phyloP scores from a whole-genome alignment of 371 early-diverging fungal species.

The Capniomyces stellatus region DNA sequence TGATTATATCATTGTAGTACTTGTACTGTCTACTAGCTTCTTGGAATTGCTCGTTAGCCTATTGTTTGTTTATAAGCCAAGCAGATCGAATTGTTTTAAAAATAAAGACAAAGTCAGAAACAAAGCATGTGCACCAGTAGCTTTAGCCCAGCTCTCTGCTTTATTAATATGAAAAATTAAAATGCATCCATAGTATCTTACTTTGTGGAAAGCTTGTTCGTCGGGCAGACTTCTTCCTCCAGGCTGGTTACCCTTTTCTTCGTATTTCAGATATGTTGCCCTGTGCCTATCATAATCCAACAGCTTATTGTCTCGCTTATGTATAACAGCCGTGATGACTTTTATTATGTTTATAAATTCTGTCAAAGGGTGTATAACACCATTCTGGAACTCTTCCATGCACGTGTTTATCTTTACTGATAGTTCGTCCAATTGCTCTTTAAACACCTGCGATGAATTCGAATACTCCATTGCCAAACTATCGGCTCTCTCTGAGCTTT shows the following conservation, averaged over 20 bases:
- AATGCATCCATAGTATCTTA: not conserved
- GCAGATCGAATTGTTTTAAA: too few relatives aligned
- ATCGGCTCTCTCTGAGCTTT: not conserved
- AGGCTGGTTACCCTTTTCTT: slow-evolving; percentile 28
- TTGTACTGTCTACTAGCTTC: slow-evolving; percentile 38
- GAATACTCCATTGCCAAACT: not conserved
- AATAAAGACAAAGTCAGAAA: too few relatives aligned
- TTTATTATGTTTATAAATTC: slow-evolving; percentile 33
- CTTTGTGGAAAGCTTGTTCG: slow-evolving; percentile 31
- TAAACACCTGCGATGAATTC: not conserved
- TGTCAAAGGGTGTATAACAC: slow-evolving; percentile 31
- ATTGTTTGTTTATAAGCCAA: not conserved
- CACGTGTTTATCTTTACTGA: slow-evolving; percentile 27
- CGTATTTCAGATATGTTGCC: slow-evolving; percentile 23
- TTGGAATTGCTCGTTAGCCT: slow-evolving; percentile 26
- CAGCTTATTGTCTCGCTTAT: slow-evolving; percentile 42
- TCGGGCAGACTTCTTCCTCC: slow-evolving; percentile 28
- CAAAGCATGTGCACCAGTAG: too few relatives aligned
- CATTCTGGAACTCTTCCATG: slow-evolving; percentile 33
- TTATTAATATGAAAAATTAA: not conserved
- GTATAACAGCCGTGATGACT: slow-evolving; percentile 30
- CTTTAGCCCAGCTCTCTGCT: not conserved
- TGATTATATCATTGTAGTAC: slow-evolving; percentile 33
- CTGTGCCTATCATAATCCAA: slow-evolving; percentile 42
- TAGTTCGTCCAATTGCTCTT: not conserved